These are phyloP conservation scores for Typha latifolia DNA, from an alignment of 176 grass and related monocot species.

Conservation along the genomic window DNA sequence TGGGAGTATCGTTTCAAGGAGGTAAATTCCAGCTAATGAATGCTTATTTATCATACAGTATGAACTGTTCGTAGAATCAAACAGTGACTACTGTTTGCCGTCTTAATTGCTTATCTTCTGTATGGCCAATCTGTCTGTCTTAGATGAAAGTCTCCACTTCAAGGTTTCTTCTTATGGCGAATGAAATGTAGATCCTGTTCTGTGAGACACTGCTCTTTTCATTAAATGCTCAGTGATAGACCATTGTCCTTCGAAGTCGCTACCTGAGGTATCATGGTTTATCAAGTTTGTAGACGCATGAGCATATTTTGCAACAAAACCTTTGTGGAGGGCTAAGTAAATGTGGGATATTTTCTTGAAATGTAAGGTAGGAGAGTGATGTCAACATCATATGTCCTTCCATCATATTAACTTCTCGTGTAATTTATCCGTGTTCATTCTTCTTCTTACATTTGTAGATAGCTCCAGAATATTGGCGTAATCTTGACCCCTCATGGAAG, in stretches of 20 bases:
- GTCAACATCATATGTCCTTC: neutral
- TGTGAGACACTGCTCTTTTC: no score
- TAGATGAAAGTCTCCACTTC: neutral
- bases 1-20: conserved; percentile 79
- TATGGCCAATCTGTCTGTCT: neutral
- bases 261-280: neutral
- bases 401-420: no score
- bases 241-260: neutral
- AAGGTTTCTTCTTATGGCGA: neutral
- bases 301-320: no score
- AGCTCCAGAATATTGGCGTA: conserved; percentile 84
- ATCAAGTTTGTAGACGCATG: neutral
- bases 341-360: neutral
- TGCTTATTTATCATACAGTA: conserved; percentile 13
- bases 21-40: conserved; percentile 33
- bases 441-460: conserved; percentile 35
- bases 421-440: neutral
- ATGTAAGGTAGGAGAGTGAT: neutral
- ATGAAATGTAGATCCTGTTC: no score
- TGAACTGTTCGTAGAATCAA: neutral
- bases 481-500: conserved; percentile 78
- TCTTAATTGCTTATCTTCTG: neutral
- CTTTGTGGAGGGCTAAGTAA: neutral
- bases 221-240: no score
- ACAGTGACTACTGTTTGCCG: conserved; percentile 11